Evolutionary conservation across 2,329 filamentous ascomycete genomes (phyloP).

Genomic region (Verticillium nubilum): DNA sequence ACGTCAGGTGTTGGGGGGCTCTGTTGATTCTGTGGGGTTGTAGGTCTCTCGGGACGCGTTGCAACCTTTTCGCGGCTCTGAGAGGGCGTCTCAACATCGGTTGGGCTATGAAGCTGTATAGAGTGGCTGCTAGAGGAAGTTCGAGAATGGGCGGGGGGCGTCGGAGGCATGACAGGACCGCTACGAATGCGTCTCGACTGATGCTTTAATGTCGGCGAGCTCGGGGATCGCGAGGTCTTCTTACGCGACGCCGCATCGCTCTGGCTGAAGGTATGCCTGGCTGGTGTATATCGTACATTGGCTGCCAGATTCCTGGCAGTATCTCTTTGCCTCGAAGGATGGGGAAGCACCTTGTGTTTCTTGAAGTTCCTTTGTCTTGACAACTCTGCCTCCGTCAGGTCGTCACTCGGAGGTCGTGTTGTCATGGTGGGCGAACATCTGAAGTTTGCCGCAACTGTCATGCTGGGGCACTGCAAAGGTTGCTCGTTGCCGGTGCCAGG

Average conservation of each 20-base stretch:
- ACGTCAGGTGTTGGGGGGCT: conserved; percentile 72
- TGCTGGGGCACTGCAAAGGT: conserved; percentile 4
- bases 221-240: conserved; percentile 26
- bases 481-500: background rate
- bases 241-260: conserved; percentile 6
- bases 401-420: conserved; percentile 19
- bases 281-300: conserved; percentile 4
- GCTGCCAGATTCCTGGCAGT: background rate
- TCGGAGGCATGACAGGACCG: conserved; percentile 53
- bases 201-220: conserved; percentile 33
- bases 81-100: conserved; percentile 28
- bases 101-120: conserved; percentile 34
- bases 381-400: conserved; percentile 19
- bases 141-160: conserved; percentile 55
- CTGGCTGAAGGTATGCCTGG: background rate
- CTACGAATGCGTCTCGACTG: conserved; percentile 34
- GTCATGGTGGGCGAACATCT: conserved; percentile 25
- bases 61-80: conserved; percentile 32
- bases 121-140: conserved; percentile 49
- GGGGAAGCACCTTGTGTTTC: conserved; percentile 39
- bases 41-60: conserved; percentile 28
- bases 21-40: conserved; percentile 59
- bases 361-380: conserved; percentile 34
- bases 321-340: conserved; percentile 16
- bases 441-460: conserved; percentile 18